A percentile compares a stretch with the other conserved stretches of the same genome.
These are phyloP conservation scores for Wakefieldia striispora DNA, from an alignment of 768 basidiomycete genomes.

Conservation along the genomic window DNA sequence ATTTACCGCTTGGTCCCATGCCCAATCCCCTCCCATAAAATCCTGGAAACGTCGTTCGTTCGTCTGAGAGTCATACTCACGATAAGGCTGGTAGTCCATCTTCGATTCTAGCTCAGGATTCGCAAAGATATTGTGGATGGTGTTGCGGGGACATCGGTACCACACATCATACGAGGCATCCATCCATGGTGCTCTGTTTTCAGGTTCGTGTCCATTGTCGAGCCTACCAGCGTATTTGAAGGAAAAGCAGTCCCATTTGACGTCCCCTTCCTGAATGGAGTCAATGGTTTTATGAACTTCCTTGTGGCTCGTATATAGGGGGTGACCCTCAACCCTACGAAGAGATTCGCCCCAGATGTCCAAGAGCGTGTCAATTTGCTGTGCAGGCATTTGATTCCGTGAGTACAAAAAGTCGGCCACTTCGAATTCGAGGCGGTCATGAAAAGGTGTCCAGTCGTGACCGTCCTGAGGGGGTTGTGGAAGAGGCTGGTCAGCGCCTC, in stretches of 20 bases:
- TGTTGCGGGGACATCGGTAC: too few species aligned
- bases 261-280: neutral
- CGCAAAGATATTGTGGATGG: neutral
- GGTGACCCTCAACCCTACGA: neutral
- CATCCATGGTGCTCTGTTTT: neutral
- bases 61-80: neutral
- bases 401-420: neutral
- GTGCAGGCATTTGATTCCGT: neutral
- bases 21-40: slow-evolving; percentile 6
- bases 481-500: neutral
- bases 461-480: neutral
- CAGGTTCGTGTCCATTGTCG: too few species aligned
- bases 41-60: neutral
- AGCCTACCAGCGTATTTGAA: neutral
- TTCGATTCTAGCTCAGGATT: neutral
- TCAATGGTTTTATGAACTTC: neutral
- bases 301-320: neutral
- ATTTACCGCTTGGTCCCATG: slow-evolving; percentile 1
- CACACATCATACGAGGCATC: neutral
- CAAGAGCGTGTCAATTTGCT: neutral
- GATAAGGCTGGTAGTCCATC: neutral
- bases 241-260: slow-evolving; percentile 2
- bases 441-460: neutral
- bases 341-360: neutral
- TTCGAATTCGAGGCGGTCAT: neutral